Evolutionary conservation across 768 basidiomycete species (phyloP).

Genomic region (Amanita pseudoporphyria): DNA sequence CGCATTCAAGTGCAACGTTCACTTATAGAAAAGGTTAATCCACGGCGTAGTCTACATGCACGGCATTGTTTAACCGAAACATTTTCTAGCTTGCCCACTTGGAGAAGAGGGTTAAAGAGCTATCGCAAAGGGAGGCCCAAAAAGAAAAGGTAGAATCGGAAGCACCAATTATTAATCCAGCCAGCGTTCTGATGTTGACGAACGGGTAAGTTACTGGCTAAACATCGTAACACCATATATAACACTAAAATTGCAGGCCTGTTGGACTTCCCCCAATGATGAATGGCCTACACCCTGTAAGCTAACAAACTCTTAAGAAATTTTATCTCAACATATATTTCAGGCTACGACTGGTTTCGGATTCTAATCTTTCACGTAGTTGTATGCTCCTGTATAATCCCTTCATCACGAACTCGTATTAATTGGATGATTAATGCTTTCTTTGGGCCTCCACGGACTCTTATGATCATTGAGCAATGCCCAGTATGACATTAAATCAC

Average conservation of each 20-base stretch:
- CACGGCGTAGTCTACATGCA: background rate
- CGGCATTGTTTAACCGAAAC: slow-evolving; percentile 6
- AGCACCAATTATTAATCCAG: slow-evolving; percentile 83
- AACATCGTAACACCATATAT: slow-evolving; percentile 2
- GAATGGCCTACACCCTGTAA: slow-evolving; percentile 64
- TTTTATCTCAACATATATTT: background rate
- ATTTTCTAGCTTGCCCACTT: slow-evolving; percentile 52
- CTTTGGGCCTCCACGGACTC: no score
- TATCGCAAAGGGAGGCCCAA: slow-evolving; percentile 74
- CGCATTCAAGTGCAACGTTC: slow-evolving; percentile 81
- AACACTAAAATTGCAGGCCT: slow-evolving; percentile 30
- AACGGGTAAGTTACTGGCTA: slow-evolving; percentile 48
- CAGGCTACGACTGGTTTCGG: slow-evolving; percentile 63
- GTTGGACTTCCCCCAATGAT: slow-evolving; percentile 57
- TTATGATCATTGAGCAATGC: no score
- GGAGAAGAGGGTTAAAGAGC: slow-evolving; percentile 86
- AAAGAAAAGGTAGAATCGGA: slow-evolving; percentile 88
- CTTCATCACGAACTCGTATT: background rate
- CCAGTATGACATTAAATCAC: no score
- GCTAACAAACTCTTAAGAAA: slow-evolving; percentile 14
- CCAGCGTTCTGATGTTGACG: slow-evolving; percentile 50
- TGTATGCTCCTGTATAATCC: slow-evolving; percentile 2
- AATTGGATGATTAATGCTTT: background rate
- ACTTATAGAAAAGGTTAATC: slow-evolving; percentile 59
- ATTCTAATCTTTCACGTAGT: slow-evolving; percentile 15